Evolutionary conservation across 495 filamentous ascomycete species (phyloP).

Genomic region (Aspergillus nanangensis): DNA sequence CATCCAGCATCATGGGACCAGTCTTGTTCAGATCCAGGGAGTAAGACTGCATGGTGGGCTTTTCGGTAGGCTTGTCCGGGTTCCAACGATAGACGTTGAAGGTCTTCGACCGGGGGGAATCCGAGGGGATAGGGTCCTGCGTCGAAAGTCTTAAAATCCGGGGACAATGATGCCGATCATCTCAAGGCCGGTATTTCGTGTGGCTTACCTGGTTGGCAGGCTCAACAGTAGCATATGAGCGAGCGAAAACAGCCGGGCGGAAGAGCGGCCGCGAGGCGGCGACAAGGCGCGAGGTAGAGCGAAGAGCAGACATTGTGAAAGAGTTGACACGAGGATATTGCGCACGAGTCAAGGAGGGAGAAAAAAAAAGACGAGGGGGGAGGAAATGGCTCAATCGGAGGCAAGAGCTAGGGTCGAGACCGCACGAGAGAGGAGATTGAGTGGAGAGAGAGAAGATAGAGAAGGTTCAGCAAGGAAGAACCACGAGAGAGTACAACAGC

Average conservation of each 20-base stretch:
- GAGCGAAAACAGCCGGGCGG: slow-evolving; percentile 40
- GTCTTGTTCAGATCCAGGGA: slow-evolving; percentile 96
- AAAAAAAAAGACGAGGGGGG: slow-evolving; percentile 3
- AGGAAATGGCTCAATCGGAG: neutral
- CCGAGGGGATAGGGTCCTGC: slow-evolving; percentile 51
- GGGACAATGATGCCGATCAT: no score
- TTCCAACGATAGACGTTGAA: slow-evolving; percentile 99
- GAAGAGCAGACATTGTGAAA: slow-evolving; percentile 71
- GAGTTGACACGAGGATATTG: slow-evolving; percentile 6
- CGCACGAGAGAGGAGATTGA: neutral
- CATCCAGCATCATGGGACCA: slow-evolving; percentile 96
- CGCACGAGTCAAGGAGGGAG: slow-evolving; percentile 2
- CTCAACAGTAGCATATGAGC: slow-evolving; percentile 49
- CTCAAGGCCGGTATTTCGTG: slow-evolving; percentile 27
- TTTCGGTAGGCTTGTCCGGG: slow-evolving; percentile 81
- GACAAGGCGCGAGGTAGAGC: slow-evolving; percentile 63
- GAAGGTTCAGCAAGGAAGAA: slow-evolving; percentile 6
- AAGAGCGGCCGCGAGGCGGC: slow-evolving; percentile 52
- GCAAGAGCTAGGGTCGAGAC: no score
- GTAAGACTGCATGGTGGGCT: slow-evolving; percentile 94
- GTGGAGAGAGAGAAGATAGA: slow-evolving; percentile 7
- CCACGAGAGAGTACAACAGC: slow-evolving; percentile 5
- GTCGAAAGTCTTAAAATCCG: slow-evolving; percentile 50
- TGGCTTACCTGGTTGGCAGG: slow-evolving; percentile 33
- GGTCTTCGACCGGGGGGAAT: slow-evolving; percentile 70